Percentiles rank a stretch among this genome's conserved stretches.
Conservation (phyloP, 2,329 filamentous ascomycete species). For the Colletotrichum sp. region DNA sequence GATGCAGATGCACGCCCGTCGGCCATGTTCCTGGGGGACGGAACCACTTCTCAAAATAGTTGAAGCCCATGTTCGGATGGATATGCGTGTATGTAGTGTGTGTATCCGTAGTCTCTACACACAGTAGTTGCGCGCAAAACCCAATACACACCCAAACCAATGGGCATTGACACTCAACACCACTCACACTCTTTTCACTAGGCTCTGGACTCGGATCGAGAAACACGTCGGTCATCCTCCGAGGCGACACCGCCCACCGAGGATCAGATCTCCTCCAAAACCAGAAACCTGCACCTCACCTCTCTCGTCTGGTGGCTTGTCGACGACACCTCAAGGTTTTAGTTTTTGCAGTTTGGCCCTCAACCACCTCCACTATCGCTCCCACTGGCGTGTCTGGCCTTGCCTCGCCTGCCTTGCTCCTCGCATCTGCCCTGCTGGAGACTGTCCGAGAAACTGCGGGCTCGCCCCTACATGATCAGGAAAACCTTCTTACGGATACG, state of each 20-base stretch:
- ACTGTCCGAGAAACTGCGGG: background rate
- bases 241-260: background rate
- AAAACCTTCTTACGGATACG: background rate
- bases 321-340: background rate
- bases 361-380: conserved; percentile 12
- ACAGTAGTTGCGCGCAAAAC: background rate
- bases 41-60: background rate
- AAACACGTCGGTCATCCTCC: conserved; percentile 9
- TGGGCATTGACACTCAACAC: background rate
- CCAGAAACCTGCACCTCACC: background rate
- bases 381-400: background rate
- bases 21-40: conserved; percentile 1
- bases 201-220: background rate
- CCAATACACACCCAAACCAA: background rate
- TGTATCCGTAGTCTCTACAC: background rate
- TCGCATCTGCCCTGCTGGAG: background rate
- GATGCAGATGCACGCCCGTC: background rate
- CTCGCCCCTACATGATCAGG: background rate
- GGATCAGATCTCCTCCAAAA: background rate
- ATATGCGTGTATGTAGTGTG: background rate
- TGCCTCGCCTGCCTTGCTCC: background rate
- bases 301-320: background rate
- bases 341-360: background rate
- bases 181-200: background rate
- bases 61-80: background rate